Evolutionary conservation across 2,329 filamentous ascomycete genomes (phyloP), one percentile per base, ranked within the genome.

Genomic region (Myriosclerotinia duriaeana): DNA sequence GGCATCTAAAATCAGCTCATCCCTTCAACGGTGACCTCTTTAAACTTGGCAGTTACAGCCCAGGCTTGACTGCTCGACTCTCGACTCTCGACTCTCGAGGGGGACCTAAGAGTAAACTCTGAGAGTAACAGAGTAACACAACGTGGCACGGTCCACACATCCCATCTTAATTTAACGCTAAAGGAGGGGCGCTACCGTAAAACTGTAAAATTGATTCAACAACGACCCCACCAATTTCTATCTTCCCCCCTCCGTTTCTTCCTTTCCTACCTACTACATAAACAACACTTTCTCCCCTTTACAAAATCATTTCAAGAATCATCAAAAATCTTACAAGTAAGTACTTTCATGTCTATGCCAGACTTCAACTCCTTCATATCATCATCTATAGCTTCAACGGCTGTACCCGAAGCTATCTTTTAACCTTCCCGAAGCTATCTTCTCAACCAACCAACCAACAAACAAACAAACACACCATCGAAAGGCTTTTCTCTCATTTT

Each of bases 251-350:
- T 64, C 67, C 67, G 63, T 66, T 44, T 68, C 55, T 67, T 68
- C 69, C 65, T 68, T 54, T 66, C 56, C 65, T 71, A 67, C 67
- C 70, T 66, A 68, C 65, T 71, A 67, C 67, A 71, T 66, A 68
- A 66, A 60, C 65, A 67, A 53, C 46, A 30, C 5, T 59, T 61
- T 52, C 60, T 55, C 11, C 56, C 61, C 48, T 42, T 26, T 11
- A 66, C n/a, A 26, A 42, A 60, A 46, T 48, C 58, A 68, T 60
- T n/a, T 63, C 15, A 67, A 64, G 48, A 65, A 59, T 59, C 42
- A 64, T 65, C 61, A 53, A 44, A 44, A 53, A 65, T 55, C 52
- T 66, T 56, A 66, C 56, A 67, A 67, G 71, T 73, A 70, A 69
- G 71, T 71, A 36, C 14, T 55, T 53, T 59, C 44, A 64, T 20